Evolutionary conservation across 352 stramenopile genomes (phyloP).

Genomic region (Elongisporangium prolatum): DNA sequence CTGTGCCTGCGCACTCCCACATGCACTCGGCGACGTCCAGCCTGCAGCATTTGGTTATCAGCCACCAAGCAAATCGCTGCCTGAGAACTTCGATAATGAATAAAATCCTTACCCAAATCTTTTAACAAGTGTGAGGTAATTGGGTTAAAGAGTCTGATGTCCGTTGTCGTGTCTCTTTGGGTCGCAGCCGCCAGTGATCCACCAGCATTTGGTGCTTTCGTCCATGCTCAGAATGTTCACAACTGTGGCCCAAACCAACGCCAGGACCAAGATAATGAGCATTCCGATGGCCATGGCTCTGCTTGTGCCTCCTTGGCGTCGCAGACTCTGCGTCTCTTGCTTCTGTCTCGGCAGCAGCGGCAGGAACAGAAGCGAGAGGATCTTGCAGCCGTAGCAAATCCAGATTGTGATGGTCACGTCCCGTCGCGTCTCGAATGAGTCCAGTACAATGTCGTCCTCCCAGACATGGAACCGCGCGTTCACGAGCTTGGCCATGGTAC

Average conservation of each 20-base stretch:
- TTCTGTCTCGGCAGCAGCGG: constrained; percentile 48
- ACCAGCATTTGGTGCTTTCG: constrained; percentile 46
- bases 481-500: constrained; percentile 42
- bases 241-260: constrained; percentile 29
- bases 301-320: constrained; percentile 31
- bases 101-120: neutral
- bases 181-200: constrained; percentile 47
- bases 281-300: constrained; percentile 27
- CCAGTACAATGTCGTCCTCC: constrained; percentile 35
- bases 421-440: constrained; percentile 37
- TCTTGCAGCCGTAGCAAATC: constrained; percentile 53
- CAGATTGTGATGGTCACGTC: constrained; percentile 58
- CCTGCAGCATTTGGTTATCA: neutral
- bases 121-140: neutral
- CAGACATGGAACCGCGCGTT: constrained; percentile 51
- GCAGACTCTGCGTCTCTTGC: constrained; percentile 39
- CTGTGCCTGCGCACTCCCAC: neutral
- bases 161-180: neutral
- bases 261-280: constrained; percentile 26
- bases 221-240: constrained; percentile 52
- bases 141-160: neutral
- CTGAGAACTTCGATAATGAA: neutral
- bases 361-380: constrained; percentile 42
- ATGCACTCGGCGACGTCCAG: neutral
- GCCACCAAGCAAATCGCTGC: neutral